A percentile compares a stretch with the other conserved stretches of the same genome.
Conservation (phyloP, 495 filamentous ascomycete genomes). For the Penicillium argentinense region DNA sequence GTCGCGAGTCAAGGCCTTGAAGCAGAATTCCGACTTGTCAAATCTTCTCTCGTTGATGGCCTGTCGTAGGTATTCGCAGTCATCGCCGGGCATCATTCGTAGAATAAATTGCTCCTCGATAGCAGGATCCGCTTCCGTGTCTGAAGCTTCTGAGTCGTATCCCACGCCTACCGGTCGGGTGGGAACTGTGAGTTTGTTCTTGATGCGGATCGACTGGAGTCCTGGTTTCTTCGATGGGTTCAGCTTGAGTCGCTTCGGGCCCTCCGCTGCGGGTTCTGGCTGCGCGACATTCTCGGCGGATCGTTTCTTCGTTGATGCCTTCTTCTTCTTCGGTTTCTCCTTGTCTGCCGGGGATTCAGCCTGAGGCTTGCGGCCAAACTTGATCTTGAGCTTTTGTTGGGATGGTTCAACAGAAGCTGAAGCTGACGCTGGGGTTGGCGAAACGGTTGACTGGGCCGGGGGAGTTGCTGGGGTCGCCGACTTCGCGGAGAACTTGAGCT, state of each 20-base stretch:
- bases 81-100: slow-evolving; percentile 80
- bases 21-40: slow-evolving; percentile 63
- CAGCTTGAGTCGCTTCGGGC: slow-evolving; percentile 45
- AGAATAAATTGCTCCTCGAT: slow-evolving; percentile 88
- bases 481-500: slow-evolving; percentile 52
- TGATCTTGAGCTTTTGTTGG: slow-evolving; percentile 51
- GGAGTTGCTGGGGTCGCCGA: slow-evolving; percentile 11
- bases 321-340: slow-evolving; percentile 46
- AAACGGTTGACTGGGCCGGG: too few relatives aligned
- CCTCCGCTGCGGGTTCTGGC: slow-evolving; percentile 28
- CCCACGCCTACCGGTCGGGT: slow-evolving; percentile 72
- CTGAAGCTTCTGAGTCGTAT: slow-evolving; percentile 96
- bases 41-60: slow-evolving; percentile 71
- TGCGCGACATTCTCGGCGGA: slow-evolving; percentile 31
- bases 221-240: slow-evolving; percentile 45
- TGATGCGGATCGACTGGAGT: slow-evolving; percentile 52
- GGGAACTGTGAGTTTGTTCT: slow-evolving; percentile 61
- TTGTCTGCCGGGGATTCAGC: slow-evolving; percentile 23
- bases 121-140: slow-evolving; percentile 79
- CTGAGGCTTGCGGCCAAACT: slow-evolving; percentile 41
- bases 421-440: slow-evolving; percentile 28
- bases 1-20: slow-evolving; percentile 77
- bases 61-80: slow-evolving; percentile 77
- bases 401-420: slow-evolving; percentile 32
- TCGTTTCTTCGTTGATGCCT: slow-evolving; percentile 44